Evolutionary conservation across 495 filamentous ascomycete genomes (phyloP), one percentile per base, ranked within the genome.

Genomic region (Delitschia confertaspora): DNA sequence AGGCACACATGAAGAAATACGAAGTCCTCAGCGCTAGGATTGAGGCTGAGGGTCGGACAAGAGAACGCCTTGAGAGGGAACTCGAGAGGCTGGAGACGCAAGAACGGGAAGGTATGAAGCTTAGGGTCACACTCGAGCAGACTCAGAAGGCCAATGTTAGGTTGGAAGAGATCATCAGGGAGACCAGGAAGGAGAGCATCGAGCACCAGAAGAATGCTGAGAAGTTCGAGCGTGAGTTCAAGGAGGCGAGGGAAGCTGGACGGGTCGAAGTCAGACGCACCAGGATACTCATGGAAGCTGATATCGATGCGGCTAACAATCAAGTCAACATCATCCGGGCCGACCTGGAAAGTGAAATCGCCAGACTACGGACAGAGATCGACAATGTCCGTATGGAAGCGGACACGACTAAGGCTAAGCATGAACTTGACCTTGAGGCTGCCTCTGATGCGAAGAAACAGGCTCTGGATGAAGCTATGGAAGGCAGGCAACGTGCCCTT

Each of bases 341-440:
- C 20, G 77, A 87, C 49, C 71, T 88, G 8, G 87, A 93, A 52
- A 73, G 74, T 22, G 78, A 91, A 48, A 69, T 85, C 36, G 60
- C 70, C 24, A 73, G 77, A 47, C 68, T 86, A 13, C 73, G 84
- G 39, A 64, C 65, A 29, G 79, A 93, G 56, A 63, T 88, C 21
- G 80, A 93, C 24, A 75, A 77, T 47, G 69, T 79, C 41, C 77
- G 68, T 53, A 67, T 84, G 60, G 83, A 93, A 41, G 76, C 76
- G 22, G 80, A 89, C 54, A 82, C 80, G 4, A 69, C 77, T 33
- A 82, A 74, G 47, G 80, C 80, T 11, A 78, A 77, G 46, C 75
- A 83, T 51, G 82, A 86, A 50, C 75, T 83, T 64, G 69, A 86
- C 20, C 70, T 94, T 7, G 80, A 94, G 61, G 85, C 89, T 56